Base-by-base conservation (phyloP, 1,284 basidiomycete species). In the Cryptococcus sp. region DNA sequence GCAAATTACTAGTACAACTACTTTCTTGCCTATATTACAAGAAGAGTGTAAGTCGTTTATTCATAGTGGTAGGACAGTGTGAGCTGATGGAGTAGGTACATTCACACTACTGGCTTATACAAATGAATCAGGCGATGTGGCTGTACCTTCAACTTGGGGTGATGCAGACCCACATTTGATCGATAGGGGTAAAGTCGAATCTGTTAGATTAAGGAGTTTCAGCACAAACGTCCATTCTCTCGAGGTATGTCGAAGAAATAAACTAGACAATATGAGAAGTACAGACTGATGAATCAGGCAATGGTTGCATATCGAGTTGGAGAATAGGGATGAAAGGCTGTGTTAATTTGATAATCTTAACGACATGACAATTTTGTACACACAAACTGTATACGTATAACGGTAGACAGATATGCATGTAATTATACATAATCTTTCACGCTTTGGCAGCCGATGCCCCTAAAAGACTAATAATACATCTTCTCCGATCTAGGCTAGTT, bases 31-130 rank as follows among this genome's bases (percentile, higher is more conserved):
- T 0, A 87, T 93, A 53, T 87, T 98, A 46, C 88, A 96, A 62
- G 91, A 97, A 73, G 87, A 89, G 25, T 98, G 92, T 66, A 84
- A 86, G 70, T 92, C 3, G 11, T 7, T 11, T 13, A 36, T n/a
- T 36, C 34, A 10, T 36, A 36, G 34, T 10, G 34, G 11, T n/a
- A 36, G 11, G n/a, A n/a, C 10, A 9, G 7, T 14, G 23, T 19
- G 41, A 22, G 21, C 19, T 21, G 21, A 43, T 24, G 19, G 11
- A 22, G 19, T 56, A 81, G 79, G 78, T 65, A 78, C 80, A 0
- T 82, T 98, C 82, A 96, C 94, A 62, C 93, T 98, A 60, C 81
- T 98, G 42, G 91, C 90, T 4, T 98, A 98, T 75, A 96, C 91
- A 1, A 85, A 84, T 21, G 73, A 77, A 52, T 63, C 69, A 4